phyloP scores from a whole-genome alignment of 208 protist genomes.

The Acanthamoeba quina region DNA sequence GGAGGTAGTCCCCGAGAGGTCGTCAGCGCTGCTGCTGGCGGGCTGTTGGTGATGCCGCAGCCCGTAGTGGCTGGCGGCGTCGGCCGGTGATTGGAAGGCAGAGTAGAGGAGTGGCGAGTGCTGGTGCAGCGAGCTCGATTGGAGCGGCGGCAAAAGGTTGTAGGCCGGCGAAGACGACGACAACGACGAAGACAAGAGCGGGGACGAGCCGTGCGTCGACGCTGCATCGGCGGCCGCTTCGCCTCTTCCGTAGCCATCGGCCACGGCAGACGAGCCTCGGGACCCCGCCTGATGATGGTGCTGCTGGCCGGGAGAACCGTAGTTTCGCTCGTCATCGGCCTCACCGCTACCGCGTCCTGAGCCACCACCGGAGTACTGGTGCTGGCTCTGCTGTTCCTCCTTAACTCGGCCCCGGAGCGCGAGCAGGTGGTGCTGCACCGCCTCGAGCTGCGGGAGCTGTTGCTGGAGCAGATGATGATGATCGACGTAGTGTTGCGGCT shows the following conservation, averaged over 20 bases:
- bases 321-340: neutral
- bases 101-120: neutral
- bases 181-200: neutral
- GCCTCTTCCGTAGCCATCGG: neutral
- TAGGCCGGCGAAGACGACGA: neutral
- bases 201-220: neutral
- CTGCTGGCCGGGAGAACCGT: neutral
- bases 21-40: too few species aligned
- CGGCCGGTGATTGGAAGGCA: neutral
- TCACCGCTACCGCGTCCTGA: neutral
- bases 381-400: neutral
- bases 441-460: neutral
- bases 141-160: neutral
- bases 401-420: neutral
- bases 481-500: neutral
- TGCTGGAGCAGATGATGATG: neutral
- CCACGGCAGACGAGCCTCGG: neutral
- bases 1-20: too few species aligned
- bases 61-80: too few species aligned
- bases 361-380: too few species aligned
- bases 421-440: neutral
- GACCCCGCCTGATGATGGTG: too few species aligned
- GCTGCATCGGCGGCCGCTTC: neutral
- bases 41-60: too few species aligned
- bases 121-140: neutral